These are phyloP conservation scores for Pistacia integerrima DNA, from an alignment of 345 rosid species.

Conservation along the genomic window DNA sequence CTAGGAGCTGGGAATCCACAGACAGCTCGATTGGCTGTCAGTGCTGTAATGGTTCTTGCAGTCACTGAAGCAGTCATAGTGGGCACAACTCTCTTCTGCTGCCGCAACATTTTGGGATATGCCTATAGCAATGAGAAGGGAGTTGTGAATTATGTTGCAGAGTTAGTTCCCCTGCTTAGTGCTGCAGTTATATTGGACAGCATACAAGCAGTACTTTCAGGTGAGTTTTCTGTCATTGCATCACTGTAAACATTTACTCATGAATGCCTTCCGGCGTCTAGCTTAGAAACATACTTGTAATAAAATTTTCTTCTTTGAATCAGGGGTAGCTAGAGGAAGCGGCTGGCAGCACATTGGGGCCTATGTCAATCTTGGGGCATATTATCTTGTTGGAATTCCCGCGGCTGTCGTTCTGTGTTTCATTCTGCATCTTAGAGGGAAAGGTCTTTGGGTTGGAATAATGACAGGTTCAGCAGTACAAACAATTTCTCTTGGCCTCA, in stretches of 20 bases:
- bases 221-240: conserved; percentile 20
- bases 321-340: conserved; percentile 46
- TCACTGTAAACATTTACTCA: neutral
- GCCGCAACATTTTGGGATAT: conserved; percentile 38
- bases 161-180: conserved; percentile 41
- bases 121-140: conserved; percentile 37
- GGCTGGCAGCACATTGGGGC: conserved; percentile 52
- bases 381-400: conserved; percentile 40
- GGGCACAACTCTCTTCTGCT: conserved; percentile 29
- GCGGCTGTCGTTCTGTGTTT: conserved; percentile 29
- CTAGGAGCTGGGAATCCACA: conserved; percentile 49
- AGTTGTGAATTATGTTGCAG: conserved; percentile 35
- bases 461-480: conserved; percentile 38
- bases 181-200: conserved; percentile 38
- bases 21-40: conserved; percentile 32
- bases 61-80: conserved; percentile 25
- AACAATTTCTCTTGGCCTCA: conserved; percentile 21
- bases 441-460: conserved; percentile 48
- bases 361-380: conserved; percentile 34
- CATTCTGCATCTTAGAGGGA: conserved; percentile 25
- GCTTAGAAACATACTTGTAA: too few species aligned
- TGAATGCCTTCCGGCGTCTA: too few species aligned
- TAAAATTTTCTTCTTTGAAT: neutral
- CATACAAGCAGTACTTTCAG: conserved; percentile 44
- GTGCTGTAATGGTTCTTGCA: conserved; percentile 22